Percentiles rank a stretch among this genome's conserved stretches.
Conservation (phyloP, 2,329 filamentous ascomycete species). For the Ramularia endophylla region DNA sequence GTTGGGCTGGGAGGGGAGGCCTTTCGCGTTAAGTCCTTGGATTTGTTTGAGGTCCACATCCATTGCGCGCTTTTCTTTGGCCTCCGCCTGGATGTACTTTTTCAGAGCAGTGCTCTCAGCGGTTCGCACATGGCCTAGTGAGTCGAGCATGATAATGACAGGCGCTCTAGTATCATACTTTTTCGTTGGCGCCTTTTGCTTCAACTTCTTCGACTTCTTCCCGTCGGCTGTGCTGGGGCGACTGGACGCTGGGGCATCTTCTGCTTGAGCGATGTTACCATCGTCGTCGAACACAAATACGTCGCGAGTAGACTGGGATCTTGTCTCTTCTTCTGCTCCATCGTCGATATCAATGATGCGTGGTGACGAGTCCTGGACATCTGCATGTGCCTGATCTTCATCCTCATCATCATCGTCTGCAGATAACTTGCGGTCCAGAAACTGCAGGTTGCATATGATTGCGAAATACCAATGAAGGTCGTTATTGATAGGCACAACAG, state of each 20-base stretch:
- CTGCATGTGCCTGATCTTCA: background rate
- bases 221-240: conserved; percentile 4
- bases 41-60: conserved; percentile 42
- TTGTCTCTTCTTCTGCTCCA: no score
- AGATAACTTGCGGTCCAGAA: conserved; percentile 24
- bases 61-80: conserved; percentile 54
- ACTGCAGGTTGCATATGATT: conserved; percentile 86
- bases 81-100: conserved; percentile 71
- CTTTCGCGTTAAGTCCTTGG: conserved; percentile 62
- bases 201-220: conserved; percentile 18
- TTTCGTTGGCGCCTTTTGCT: conserved; percentile 12
- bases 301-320: no score
- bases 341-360: no score
- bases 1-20: conserved; percentile 75
- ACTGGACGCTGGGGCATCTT: background rate
- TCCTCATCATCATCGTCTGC: conserved; percentile 9
- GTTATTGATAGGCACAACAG: conserved; percentile 89
- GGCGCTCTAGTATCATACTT: conserved; percentile 42
- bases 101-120: conserved; percentile 63
- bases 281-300: conserved; percentile 13
- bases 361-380: background rate
- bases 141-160: conserved; percentile 82
- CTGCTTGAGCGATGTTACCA: conserved; percentile 5
- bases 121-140: conserved; percentile 61
- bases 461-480: conserved; percentile 84